Evolutionary conservation across 768 basidiomycete species (phyloP).

Genomic region (Lentinula sp.): DNA sequence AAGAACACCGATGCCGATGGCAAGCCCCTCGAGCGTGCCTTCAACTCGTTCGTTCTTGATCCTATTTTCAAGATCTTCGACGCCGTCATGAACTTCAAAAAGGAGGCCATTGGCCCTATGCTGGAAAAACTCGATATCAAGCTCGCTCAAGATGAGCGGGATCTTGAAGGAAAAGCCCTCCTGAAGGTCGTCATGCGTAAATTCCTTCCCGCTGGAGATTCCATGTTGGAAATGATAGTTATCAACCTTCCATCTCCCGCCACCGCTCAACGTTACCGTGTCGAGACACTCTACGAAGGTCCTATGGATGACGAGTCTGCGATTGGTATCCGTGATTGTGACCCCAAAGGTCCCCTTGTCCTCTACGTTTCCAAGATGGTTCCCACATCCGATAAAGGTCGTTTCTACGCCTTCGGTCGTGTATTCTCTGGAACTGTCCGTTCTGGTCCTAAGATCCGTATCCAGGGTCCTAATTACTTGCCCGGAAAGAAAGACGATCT

Average conservation of each 20-base stretch:
- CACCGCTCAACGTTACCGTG: slow-evolving; percentile 97
- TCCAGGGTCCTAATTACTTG: slow-evolving; percentile 98
- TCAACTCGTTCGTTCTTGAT: slow-evolving; percentile 97
- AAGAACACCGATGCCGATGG: slow-evolving; percentile 70
- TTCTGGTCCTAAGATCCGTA: slow-evolving; percentile 97
- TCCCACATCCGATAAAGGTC: slow-evolving; percentile 98
- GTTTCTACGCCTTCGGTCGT: slow-evolving; percentile 99
- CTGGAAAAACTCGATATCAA: slow-evolving; percentile 96
- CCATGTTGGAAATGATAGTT: slow-evolving; percentile 99
- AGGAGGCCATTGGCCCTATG: slow-evolving; percentile 76
- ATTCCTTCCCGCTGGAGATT: slow-evolving; percentile 98
- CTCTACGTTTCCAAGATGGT: slow-evolving; percentile 99
- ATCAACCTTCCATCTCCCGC: slow-evolving; percentile 97
- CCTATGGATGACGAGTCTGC: slow-evolving; percentile 99
- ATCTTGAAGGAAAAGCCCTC: slow-evolving; percentile 91
- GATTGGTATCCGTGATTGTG: slow-evolving; percentile 96
- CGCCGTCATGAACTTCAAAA: slow-evolving; percentile 99
- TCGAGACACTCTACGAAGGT: slow-evolving; percentile 98
- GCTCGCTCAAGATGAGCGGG: slow-evolving; percentile 82
- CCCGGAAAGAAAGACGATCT: slow-evolving; percentile 99
- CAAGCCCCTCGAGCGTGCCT: slow-evolving; percentile 94
- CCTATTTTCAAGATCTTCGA: slow-evolving; percentile 99
- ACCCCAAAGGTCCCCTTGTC: slow-evolving; percentile 93
- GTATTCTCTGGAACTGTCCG: slow-evolving; percentile 98
- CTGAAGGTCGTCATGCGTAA: slow-evolving; percentile 99